Base-by-base conservation (phyloP, 2,329 filamentous ascomycete species). In the Botrytis byssoidea region DNA sequence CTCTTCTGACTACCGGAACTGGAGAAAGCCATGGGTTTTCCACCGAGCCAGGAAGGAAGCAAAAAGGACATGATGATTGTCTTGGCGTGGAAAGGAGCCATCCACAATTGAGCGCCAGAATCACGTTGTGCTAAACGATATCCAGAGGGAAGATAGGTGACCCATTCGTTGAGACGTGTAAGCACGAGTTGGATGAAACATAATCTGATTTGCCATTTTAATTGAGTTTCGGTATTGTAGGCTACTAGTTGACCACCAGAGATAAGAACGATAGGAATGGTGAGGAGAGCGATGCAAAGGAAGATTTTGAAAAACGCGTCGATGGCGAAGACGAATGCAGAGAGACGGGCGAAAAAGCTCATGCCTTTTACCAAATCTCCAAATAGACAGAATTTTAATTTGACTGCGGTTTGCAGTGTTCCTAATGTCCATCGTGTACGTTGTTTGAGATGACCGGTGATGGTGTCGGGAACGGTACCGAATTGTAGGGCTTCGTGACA, bases 41-140 rank as follows among this genome's bases (percentile, higher is more conserved):
- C 89, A 25, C 89, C 89, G 25, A 90, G 85, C 88, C 88, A 90
- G 12, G 79, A 85, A 40, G 88, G 88, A 4, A 90, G 83, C 22
- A 89, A 77, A 77, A 90, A 90, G 1, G 88, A 85, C 4, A 87
- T 87, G 70, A 89, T 81, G 71, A 90, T 85, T 77, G 86, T 87
- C 18, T 89, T 82, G 0, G 87, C 86, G 74, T 89, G 87, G 80
- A 89, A 90, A 0, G 88, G 88, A 10, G 88, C 85, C 88, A 90
- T 90, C 88, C 88, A 90, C 42, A 90, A 82, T 80, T 89, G 86
- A 75, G 87, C 86, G 6, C 87, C 83, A 3, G 85, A 84, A 57
- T 87, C 87, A 71, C 88, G 84, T 79, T 89, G 87, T 6, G 87
- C 88, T 18, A 87, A 87, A 79, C 88, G 85, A 78, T 90, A 90